These are phyloP conservation scores for Rhodotorula kratochvilovae DNA, from an alignment of 768 basidiomycete genomes.

Conservation along the genomic window DNA sequence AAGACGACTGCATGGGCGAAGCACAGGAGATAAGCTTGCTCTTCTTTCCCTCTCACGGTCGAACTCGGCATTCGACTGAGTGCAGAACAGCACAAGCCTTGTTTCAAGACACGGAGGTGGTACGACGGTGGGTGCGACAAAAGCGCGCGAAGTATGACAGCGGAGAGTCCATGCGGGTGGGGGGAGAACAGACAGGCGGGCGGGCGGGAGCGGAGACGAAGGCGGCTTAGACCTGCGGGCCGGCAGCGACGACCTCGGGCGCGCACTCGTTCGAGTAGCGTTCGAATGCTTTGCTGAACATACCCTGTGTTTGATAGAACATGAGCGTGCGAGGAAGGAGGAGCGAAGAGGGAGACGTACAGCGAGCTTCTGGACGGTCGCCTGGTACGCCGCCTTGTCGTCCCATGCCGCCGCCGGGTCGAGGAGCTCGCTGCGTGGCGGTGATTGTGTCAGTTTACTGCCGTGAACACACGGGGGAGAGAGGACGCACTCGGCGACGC, in stretches of 20 bases:
- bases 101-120: too few species aligned
- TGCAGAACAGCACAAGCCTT: too few species aligned
- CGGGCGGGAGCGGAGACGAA: not conserved
- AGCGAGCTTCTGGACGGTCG: constrained; percentile 64
- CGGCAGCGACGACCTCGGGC: constrained; percentile 72
- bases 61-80: too few species aligned
- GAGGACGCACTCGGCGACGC: constrained; percentile 84
- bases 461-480: not conserved
- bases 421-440: constrained; percentile 63
- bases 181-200: not conserved
- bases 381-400: constrained; percentile 75
- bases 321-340: not conserved
- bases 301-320: constrained; percentile 53
- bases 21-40: too few species aligned
- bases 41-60: too few species aligned
- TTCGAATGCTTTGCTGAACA: constrained; percentile 86
- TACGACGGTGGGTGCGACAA: too few species aligned
- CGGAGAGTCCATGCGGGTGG: not conserved
- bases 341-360: constrained; percentile 44
- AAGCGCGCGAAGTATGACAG: not conserved
- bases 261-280: constrained; percentile 83
- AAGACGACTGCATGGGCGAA: too few species aligned
- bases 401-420: constrained; percentile 83
- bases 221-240: constrained; percentile 53
- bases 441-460: not conserved